Conservation (phyloP, 257 asterid species). For the Penstemon barbatus region DNA sequence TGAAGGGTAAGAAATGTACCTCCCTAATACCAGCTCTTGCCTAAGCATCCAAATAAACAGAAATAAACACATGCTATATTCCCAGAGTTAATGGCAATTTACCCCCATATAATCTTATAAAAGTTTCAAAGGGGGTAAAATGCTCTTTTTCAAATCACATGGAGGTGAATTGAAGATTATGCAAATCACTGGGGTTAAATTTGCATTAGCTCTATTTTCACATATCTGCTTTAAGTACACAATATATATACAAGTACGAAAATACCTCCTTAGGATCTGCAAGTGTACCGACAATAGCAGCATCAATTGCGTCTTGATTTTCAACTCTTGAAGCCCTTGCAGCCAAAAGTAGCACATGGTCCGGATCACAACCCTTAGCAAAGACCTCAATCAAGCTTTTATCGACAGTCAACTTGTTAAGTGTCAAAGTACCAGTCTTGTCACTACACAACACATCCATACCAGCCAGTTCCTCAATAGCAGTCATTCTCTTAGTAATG, state of each 20-base stretch:
- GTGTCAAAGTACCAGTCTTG: constrained; percentile 64
- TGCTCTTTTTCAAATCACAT: too few relatives aligned
- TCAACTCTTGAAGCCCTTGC: constrained; percentile 62
- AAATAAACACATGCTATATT: neutral
- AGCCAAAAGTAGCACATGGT: constrained; percentile 50
- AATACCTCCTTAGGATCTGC: constrained; percentile 69
- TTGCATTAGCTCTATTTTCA: too few relatives aligned
- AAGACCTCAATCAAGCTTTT: constrained; percentile 48
- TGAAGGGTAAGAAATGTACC: constrained; percentile 89
- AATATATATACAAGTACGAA: neutral
- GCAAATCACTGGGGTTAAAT: too few relatives aligned
- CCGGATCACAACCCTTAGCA: constrained; percentile 51
- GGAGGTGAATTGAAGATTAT: too few relatives aligned
- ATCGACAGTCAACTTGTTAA: constrained; percentile 56
- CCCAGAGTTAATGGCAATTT: neutral
- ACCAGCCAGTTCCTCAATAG: constrained; percentile 69
- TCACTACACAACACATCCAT: constrained; percentile 73
- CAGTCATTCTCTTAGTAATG: constrained; percentile 69
- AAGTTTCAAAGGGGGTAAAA: too few relatives aligned
- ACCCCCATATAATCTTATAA: too few relatives aligned
- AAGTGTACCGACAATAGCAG: constrained; percentile 58
- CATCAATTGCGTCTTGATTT: constrained; percentile 66
- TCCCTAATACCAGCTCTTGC: constrained; percentile 85
- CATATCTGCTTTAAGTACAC: neutral
- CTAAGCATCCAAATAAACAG: constrained; percentile 33